These are phyloP conservation scores for Venturia pyrina DNA, from an alignment of 2,329 filamentous ascomycete species.

Conservation along the genomic window DNA sequence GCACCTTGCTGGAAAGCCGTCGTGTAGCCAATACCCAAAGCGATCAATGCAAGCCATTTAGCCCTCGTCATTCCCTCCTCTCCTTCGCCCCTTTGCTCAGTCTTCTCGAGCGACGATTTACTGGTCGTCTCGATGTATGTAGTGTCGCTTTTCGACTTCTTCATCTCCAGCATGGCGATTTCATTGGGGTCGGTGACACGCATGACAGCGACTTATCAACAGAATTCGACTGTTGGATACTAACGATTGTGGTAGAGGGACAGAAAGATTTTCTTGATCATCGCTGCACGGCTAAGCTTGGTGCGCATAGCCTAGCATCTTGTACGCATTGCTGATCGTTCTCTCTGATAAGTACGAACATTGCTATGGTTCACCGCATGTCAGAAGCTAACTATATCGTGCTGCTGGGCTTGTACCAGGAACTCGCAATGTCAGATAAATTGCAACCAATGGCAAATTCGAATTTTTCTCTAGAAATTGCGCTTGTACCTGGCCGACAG, in stretches of 20 bases:
- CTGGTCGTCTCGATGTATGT: not conserved
- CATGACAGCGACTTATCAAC: not conserved
- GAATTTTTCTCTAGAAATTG: not conserved
- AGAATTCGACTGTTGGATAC: not conserved
- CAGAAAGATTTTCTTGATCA: not conserved
- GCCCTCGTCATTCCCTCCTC: conserved; percentile 1
- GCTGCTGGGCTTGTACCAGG: not conserved
- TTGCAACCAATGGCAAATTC: not conserved
- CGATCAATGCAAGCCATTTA: conserved; percentile 10
- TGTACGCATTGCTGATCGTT: not conserved
- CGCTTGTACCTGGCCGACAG: not conserved
- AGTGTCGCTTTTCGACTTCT: not conserved
- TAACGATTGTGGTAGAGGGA: not conserved
- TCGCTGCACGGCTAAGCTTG: not conserved
- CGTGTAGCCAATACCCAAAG: conserved; percentile 11
- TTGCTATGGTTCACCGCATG: not conserved
- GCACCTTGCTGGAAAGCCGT: conserved; percentile 12
- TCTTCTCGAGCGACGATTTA: not conserved
- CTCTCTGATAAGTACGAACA: not conserved
- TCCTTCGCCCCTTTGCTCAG: not conserved
- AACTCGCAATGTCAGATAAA: not conserved
- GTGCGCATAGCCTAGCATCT: not conserved
- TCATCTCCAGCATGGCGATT: not conserved
- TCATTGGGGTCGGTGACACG: not conserved
- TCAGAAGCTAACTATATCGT: not conserved